These are phyloP conservation scores for Mentha longifolia DNA, from an alignment of 257 asterid genomes.

Conservation along the genomic window DNA sequence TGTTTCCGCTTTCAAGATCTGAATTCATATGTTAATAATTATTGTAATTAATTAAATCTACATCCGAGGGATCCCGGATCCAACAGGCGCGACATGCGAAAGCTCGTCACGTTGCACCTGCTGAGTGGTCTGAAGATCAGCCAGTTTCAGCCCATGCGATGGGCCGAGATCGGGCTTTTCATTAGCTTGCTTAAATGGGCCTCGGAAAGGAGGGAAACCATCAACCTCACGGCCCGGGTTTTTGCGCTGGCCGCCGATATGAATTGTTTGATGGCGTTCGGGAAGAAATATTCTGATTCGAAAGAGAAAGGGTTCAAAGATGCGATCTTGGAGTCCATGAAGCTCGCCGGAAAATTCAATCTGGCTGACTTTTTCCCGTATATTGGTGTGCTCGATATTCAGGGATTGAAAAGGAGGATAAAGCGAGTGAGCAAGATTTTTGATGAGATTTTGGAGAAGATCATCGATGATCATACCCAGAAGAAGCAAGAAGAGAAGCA, in stretches of 20 bases:
- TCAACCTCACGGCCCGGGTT: conserved; percentile 34
- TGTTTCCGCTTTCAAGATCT: too few species aligned
- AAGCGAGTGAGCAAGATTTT: conserved; percentile 31
- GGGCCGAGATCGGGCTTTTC: too few species aligned
- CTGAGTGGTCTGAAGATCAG: too few species aligned
- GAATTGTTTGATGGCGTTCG: conserved; percentile 41
- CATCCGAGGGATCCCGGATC: too few species aligned
- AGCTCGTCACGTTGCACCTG: too few species aligned
- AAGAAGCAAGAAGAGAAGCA: conserved; percentile 7
- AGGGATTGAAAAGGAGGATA: conserved; percentile 34
- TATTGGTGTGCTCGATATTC: conserved; percentile 46
- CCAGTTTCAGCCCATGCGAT: too few species aligned
- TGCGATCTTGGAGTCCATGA: conserved; percentile 13
- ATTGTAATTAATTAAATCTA: too few species aligned
- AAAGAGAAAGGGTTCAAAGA: conserved; percentile 27
- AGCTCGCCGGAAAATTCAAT: conserved; percentile 30
- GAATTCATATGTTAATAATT: too few species aligned
- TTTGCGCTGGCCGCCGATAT: conserved; percentile 27
- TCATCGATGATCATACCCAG: conserved; percentile 41
- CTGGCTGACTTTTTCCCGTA: conserved; percentile 43
- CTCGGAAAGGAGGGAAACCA: neutral
- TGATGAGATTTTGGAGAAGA: conserved; percentile 40
- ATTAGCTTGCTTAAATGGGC: conserved; percentile 1
- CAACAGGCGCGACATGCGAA: too few species aligned
- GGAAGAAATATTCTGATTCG: conserved; percentile 36